Base-by-base conservation (phyloP, 495 filamentous ascomycete genomes). In the Penicillium herquei region DNA sequence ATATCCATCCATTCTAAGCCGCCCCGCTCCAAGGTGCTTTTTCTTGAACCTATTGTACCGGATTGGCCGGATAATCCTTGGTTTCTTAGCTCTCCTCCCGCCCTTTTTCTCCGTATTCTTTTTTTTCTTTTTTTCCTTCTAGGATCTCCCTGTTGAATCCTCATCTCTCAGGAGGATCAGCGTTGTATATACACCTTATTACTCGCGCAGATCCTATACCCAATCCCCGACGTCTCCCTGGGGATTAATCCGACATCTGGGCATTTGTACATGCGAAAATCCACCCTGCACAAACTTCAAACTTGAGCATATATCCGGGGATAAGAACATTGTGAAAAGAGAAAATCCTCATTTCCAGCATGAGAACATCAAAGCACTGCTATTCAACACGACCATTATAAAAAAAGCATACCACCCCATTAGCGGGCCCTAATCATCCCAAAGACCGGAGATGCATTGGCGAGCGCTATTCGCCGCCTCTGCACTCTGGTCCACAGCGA, bases 401-500 rank as follows among this genome's bases (percentile, higher is more conserved):
- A 50, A 30, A 40, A 9, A 51, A 9, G 26, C 32, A 33, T 7
- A 17, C 10, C 31, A 37, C 21, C 21, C 21, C 21, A 26, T 26
- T 26, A 26, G 21, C 21, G 21, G 21, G 21, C 21, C 21, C 4
- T 26, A 26, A 26, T 26, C 21, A 26, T n/a, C 35, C n/a, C 7
- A 41, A 39, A 2, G 11, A 35, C 37, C 37, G 40, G 56, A 56
- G 54, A 61, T 61, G 58, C 58, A 51, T 49, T 56, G 56, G 53
- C 56, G 45, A 50, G 41, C 43, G 43, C 11, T 49, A 11, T 43
- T 68, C 34, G 33, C 64, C 41, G 47, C 48, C 51, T 39, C 61
- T 62, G 51, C 62, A 43, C 52, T 70, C 49, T 65, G 65, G 52
- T 67, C 54, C 37, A 55, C 55, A 34, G 51, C 50, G 49, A 57